Evolutionary conservation across 2,329 filamentous ascomycete genomes (phyloP), one percentile per base, ranked within the genome.

Genomic region (Aotearoamyces nothofagi): DNA sequence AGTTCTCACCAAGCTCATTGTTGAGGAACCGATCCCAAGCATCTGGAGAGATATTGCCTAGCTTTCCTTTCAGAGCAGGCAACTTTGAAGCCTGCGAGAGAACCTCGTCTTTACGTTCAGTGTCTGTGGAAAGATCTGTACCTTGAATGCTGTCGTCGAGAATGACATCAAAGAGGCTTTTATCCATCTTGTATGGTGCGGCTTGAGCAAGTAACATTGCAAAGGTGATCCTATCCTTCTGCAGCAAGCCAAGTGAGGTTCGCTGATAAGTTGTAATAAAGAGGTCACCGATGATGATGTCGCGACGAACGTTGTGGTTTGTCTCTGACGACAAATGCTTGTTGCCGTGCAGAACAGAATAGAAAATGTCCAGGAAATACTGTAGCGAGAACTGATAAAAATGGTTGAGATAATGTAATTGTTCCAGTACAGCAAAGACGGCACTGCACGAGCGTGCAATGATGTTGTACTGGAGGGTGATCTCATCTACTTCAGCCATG

Each of bases 331-430:
- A 66, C 29, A 90, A 62, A 34, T 72, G 73, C 45, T 77, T 75
- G 53, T 92, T 92, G 33, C 72, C 68, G 42, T 78, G 78, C 22
- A 98, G 66, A 5, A 98, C 90, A 5, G 78, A 73, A 50, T 92
- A 81, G 68, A 98, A 98, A 43, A 98, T 98, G 51, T 94, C 81
- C 31, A 93, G 69, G 58, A 98, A 98, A 57, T 93, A 98, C 54
- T 94, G 86, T 34, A 98, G 66, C 20, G 90, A 98, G 64, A 98
- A 98, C 52, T 96, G 92, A 55, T 98, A 98, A 58, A 96, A 96
- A 61, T 96, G 90, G 53, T 98, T 94, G 52, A 98, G 76, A 50
- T 94, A 92, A 55, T 96, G 87, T 33, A 98, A 69, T 53, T 98
- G 87, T 57, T 98, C 92, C 36, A 98, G 63, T 9, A 98, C 81